Conservation (phyloP, 1,284 basidiomycete species). For the Schizopora paradoxa region DNA sequence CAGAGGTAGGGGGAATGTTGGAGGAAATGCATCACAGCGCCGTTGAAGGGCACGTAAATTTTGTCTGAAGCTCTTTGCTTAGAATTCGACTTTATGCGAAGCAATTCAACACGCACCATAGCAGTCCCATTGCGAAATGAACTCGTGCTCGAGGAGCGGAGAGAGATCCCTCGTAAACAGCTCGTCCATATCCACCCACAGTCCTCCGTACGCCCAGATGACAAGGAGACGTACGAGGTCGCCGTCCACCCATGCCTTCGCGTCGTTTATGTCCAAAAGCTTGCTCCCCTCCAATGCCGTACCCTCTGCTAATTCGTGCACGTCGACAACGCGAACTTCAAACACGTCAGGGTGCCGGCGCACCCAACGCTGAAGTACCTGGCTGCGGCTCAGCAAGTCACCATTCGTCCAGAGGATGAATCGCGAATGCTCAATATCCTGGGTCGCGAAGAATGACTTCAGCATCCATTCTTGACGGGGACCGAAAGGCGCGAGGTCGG, state of each 20-base stretch:
- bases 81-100: conserved; percentile 12
- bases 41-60: conserved; percentile 81
- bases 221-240: conserved; percentile 82
- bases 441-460: conserved; percentile 87
- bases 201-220: conserved; percentile 85
- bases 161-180: conserved; percentile 79
- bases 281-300: conserved; percentile 68
- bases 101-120: conserved; percentile 59
- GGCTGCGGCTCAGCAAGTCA: conserved; percentile 54
- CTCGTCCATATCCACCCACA: conserved; percentile 96
- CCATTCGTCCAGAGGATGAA: conserved; percentile 89
- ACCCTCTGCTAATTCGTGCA: conserved; percentile 59
- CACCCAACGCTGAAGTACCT: conserved; percentile 58
- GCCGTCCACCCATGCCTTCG: conserved; percentile 89
- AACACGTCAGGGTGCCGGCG: conserved; percentile 64
- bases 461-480: conserved; percentile 83
- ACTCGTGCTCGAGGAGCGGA: conserved; percentile 85
- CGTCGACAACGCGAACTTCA: conserved; percentile 61
- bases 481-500: conserved; percentile 73
- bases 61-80: conserved; percentile 52
- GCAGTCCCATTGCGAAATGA: conserved; percentile 95
- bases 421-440: conserved; percentile 57
- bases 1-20: conserved; percentile 89
- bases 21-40: conserved; percentile 88
- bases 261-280: conserved; percentile 58